Evolutionary conservation across 305 asterid species (phyloP), one percentile per base, ranked within the genome.

Genomic region (Fraxinus nigra): DNA sequence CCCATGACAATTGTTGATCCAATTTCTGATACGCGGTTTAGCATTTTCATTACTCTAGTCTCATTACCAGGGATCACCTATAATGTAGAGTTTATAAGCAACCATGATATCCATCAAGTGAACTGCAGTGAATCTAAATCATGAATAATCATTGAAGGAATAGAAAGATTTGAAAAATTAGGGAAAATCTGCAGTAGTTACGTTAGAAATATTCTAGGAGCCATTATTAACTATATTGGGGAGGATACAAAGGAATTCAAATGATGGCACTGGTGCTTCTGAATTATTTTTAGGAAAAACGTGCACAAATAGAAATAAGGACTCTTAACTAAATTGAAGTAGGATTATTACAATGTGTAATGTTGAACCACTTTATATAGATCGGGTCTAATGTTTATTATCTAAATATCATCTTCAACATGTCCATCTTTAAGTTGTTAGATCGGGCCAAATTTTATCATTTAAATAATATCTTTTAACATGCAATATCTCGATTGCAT

Each of bases 41-140:
- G 82, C 99, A 97, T 97, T 88, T 92, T 89, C 97, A 97, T 97
- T 78, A 97, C 99, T 82, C 98, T 91, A 26, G 93, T 90, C 88
- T 97, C 99, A 85, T 97, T 97, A 75, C 99, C 99, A 83, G 99
- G 99, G 80, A 97, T 97, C 81, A 97, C 98, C 99, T 97, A 87
- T 76, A 87, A 84, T 65, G 79, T 67, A 85, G 73, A 87, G 78
- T 38, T 56, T 34, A 85, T 82, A 84, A 88, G 85, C 46, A 88
- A 75, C 84, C 37, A 82, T 77, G 81, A 75, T 22, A 79, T 63
- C 80, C 59, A 67, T 81, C 4, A 48, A 24, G 54, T 75, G 75
- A 83, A 82, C 65, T 82, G 75, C 78, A 34, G 38, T 8, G 85
- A 77, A 61, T 40, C 77, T 20, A 54, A 83, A 24, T 61, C 10